Evolutionary conservation across 129 eudicot species (phyloP).

Genomic region (Flaveria trinervia): DNA sequence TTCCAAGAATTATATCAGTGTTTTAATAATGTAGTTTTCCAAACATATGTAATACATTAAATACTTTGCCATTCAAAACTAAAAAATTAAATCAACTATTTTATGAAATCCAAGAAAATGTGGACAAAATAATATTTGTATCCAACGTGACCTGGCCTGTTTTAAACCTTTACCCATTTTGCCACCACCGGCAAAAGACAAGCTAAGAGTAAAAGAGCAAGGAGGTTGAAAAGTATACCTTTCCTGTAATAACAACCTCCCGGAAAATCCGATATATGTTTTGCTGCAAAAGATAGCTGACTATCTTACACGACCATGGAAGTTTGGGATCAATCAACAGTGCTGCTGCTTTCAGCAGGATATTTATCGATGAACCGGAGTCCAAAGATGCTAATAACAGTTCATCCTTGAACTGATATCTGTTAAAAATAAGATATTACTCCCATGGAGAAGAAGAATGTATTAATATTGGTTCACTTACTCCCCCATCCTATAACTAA

Average conservation of each 20-base stretch:
- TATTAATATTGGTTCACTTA: slow-evolving; percentile 9
- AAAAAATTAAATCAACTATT: not conserved
- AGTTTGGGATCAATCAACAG: slow-evolving; percentile 66
- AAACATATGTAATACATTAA: not conserved
- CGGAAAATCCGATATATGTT: slow-evolving; percentile 56
- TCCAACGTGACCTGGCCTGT: not conserved
- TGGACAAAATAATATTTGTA: not conserved
- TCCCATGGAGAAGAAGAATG: slow-evolving; percentile 13
- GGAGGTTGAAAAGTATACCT: slow-evolving; percentile 44
- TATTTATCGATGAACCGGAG: slow-evolving; percentile 44
- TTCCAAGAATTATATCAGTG: not conserved
- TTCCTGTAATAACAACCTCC: slow-evolving; percentile 62
- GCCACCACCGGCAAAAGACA: slow-evolving; percentile 10
- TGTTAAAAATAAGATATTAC: slow-evolving; percentile 34
- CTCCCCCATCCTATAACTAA: slow-evolving; percentile 16
- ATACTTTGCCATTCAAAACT: not conserved
- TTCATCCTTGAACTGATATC: slow-evolving; percentile 64
- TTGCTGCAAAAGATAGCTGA: slow-evolving; percentile 59
- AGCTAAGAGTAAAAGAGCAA: slow-evolving; percentile 12
- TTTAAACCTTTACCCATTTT: not conserved
- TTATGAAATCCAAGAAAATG: not conserved
- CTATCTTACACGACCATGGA: slow-evolving; percentile 84
- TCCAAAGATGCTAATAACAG: slow-evolving; percentile 43
- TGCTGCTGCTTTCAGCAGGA: slow-evolving; percentile 62
- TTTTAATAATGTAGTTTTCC: not conserved